phyloP scores from a whole-genome alignment of 192 early-diverging fungal species.

The Entomortierella chlamydospora region DNA sequence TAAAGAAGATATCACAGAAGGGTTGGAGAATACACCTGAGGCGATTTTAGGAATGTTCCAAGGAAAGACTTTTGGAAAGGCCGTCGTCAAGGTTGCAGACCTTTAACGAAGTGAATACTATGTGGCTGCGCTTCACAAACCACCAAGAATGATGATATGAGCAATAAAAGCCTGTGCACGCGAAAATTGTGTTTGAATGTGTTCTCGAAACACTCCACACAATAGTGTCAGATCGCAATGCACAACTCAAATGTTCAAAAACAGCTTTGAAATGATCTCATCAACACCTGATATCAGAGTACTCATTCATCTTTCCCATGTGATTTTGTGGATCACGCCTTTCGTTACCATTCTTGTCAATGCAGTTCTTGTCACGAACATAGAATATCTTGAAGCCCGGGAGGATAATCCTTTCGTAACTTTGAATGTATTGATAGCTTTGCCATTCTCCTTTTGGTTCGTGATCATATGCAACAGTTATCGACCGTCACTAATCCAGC shows the following conservation, averaged over 20 bases:
- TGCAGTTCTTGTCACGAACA: not conserved
- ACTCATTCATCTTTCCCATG: not conserved
- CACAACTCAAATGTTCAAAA: too few relatives aligned
- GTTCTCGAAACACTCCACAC: too few relatives aligned
- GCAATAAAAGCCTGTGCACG: not conserved
- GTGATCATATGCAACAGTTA: too few relatives aligned
- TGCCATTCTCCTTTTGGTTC: not conserved
- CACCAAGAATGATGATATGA: not conserved
- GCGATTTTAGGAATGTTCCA: slow-evolving; percentile 15
- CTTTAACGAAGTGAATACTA: too few relatives aligned
- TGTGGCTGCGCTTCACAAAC: too few relatives aligned
- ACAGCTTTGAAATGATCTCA: too few relatives aligned
- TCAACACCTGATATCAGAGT: not conserved
- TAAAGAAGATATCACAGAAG: slow-evolving; percentile 4
- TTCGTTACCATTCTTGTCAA: not conserved
- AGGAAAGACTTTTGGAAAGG: slow-evolving; percentile 30
- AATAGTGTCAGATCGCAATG: too few relatives aligned
- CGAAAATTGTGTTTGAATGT: too few relatives aligned
- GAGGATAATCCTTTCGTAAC: slow-evolving; percentile 9
- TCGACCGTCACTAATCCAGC: too few relatives aligned
- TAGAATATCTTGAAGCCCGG: not conserved
- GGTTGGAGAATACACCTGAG: slow-evolving; percentile 14
- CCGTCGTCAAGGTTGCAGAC: slow-evolving; percentile 13
- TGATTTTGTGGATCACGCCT: not conserved
- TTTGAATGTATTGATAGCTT: slow-evolving; percentile 14